Conservation (phyloP, 2,329 filamentous ascomycete genomes). For the Metarhizium sp. region DNA sequence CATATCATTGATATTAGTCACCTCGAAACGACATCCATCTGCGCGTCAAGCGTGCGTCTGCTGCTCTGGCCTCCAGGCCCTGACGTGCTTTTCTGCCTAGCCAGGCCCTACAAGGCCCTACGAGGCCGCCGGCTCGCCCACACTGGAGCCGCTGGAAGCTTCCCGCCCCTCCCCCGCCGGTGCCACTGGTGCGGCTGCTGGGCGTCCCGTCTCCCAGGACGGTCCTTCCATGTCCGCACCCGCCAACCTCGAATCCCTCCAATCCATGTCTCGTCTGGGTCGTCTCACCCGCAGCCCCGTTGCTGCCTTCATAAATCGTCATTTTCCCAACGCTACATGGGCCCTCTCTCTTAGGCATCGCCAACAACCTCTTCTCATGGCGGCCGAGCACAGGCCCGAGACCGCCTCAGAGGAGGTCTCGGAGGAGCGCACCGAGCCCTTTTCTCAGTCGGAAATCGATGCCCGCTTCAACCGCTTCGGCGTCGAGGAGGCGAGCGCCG, state of each 20-base stretch:
- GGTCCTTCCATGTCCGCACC: not conserved
- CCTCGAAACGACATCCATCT: not conserved
- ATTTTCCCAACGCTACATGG: slow-evolving; percentile 2
- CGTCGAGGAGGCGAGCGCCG: slow-evolving; percentile 31
- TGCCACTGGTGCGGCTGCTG: not conserved
- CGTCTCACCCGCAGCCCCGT: slow-evolving; percentile 1
- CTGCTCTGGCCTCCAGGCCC: not conserved
- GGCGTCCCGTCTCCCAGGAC: not conserved
- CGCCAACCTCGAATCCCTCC: not conserved
- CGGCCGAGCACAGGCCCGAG: slow-evolving; percentile 36
- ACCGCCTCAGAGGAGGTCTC: slow-evolving; percentile 28
- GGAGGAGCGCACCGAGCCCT: slow-evolving; percentile 48
- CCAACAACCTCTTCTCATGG: slow-evolving; percentile 16
- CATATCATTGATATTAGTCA: too few species aligned
- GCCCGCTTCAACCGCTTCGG: slow-evolving; percentile 36
- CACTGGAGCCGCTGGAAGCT: not conserved
- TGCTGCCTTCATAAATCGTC: slow-evolving; percentile 4
- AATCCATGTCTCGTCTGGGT: not conserved
- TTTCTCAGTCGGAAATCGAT: slow-evolving; percentile 47
- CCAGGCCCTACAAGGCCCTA: slow-evolving; percentile 5
- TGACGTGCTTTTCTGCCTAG: slow-evolving; percentile 2
- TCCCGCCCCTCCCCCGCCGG: slow-evolving; percentile 3
- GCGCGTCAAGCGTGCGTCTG: slow-evolving; percentile 4
- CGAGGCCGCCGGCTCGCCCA: slow-evolving; percentile 1
- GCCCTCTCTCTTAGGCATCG: slow-evolving; percentile 3